Evolutionary conservation across 2,329 filamentous ascomycete species (phyloP).

Genomic region (Fusarium sp.): DNA sequence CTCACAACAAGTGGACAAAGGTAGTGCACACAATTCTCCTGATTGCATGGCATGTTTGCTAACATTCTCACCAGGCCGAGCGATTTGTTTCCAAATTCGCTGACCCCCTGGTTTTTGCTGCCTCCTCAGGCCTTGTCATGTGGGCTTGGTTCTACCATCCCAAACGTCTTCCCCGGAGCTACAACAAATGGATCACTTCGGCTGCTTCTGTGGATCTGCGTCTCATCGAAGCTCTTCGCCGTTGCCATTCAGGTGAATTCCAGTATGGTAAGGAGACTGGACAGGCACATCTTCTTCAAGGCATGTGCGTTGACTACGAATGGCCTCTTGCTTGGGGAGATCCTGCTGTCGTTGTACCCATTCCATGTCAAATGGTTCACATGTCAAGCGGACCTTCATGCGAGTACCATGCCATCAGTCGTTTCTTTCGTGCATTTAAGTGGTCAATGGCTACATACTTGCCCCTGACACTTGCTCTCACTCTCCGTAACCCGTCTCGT

Average conservation of each 20-base stretch:
- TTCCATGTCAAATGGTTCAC: conserved; percentile 87
- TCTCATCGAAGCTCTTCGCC: conserved; percentile 78
- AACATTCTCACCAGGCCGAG: conserved; percentile 45
- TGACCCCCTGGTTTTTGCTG: conserved; percentile 78
- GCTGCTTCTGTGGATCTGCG: conserved; percentile 80
- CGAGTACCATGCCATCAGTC: conserved; percentile 76
- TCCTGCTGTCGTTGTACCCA: conserved; percentile 73
- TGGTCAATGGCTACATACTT: conserved; percentile 83
- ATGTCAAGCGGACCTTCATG: conserved; percentile 80
- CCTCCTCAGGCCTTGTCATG: conserved; percentile 82
- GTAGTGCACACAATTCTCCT: conserved; percentile 45
- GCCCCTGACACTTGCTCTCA: conserved; percentile 76
- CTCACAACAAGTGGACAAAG: conserved; percentile 59
- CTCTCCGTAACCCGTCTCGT: conserved; percentile 60
- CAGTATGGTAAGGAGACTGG: conserved; percentile 80
- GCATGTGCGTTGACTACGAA: conserved; percentile 77
- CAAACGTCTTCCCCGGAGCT: conserved; percentile 74
- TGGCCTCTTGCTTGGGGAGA: conserved; percentile 79
- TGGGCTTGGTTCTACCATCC: conserved; percentile 89
- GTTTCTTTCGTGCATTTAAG: conserved; percentile 75
- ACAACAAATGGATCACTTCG: conserved; percentile 84
- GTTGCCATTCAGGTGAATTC: conserved; percentile 70
- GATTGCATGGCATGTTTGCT: conserved; percentile 13
- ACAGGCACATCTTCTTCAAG: conserved; percentile 72
- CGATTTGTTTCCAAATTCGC: conserved; percentile 53